Conservation (phyloP, 331 rosid genomes). For the Acacia concinna region DNA sequence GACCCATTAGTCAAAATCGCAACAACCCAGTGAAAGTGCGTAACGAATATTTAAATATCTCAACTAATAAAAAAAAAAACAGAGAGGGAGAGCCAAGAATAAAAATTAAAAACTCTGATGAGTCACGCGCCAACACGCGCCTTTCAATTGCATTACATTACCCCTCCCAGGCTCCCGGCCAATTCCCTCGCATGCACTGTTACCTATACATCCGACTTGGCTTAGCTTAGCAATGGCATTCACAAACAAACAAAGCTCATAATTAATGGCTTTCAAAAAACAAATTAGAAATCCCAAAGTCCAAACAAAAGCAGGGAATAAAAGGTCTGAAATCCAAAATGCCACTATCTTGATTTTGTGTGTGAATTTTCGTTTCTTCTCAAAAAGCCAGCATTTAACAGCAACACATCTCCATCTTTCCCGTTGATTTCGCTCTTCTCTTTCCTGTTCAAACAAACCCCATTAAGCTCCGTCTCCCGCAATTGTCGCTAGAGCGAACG, state of each 20-base stretch:
- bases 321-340: not conserved
- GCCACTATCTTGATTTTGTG: not conserved
- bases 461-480: conserved; percentile 54
- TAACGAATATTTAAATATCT: conserved; percentile 20
- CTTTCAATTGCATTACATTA: not conserved
- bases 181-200: not conserved
- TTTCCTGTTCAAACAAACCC: conserved; percentile 37
- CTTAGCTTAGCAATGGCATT: not conserved
- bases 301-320: conserved; percentile 35
- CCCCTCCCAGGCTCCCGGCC: not conserved
- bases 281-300: not conserved
- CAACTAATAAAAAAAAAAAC: not conserved
- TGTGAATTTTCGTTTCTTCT: conserved; percentile 2
- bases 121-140: not conserved
- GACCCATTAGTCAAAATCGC: conserved; percentile 31
- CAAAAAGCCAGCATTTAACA: not conserved
- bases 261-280: too few species aligned
- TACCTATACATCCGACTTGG: not conserved
- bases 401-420: conserved; percentile 23
- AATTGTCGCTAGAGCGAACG: conserved; percentile 51
- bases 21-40: conserved; percentile 25
- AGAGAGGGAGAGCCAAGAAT: not conserved
- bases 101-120: not conserved
- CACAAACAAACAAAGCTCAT: conserved; percentile 25
- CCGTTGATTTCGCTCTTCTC: conserved; percentile 64